phyloP scores from a whole-genome alignment of 495 filamentous ascomycete genomes.

The Penicillium canariense region DNA sequence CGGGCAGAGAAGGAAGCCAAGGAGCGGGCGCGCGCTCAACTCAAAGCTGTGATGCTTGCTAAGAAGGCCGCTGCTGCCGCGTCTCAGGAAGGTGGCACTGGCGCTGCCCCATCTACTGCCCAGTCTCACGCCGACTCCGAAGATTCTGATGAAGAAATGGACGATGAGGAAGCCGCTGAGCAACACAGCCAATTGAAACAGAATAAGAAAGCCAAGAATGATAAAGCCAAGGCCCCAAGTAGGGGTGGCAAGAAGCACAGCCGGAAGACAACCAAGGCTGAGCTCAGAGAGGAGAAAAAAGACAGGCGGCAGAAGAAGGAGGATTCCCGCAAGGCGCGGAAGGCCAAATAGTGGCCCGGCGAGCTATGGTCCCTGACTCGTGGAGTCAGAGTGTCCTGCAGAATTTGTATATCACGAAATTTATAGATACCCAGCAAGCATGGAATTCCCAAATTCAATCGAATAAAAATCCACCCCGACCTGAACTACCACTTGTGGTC shows the following conservation, averaged over 20 bases:
- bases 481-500: too few species aligned
- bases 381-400: not conserved
- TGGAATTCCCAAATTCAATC: not conserved
- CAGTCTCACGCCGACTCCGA: conserved; percentile 27
- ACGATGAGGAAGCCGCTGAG: conserved; percentile 3
- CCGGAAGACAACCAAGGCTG: conserved; percentile 31
- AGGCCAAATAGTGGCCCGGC: conserved; percentile 6
- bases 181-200: conserved; percentile 10
- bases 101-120: conserved; percentile 19
- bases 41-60: conserved; percentile 47
- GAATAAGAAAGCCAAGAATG: conserved; percentile 23
- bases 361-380: not conserved
- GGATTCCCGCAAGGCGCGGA: conserved; percentile 30
- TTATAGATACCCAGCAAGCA: not conserved
- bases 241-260: conserved; percentile 21
- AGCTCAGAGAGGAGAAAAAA: conserved; percentile 30
- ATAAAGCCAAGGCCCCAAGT: conserved; percentile 16
- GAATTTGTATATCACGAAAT: not conserved
- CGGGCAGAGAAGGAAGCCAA: conserved; percentile 52
- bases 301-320: conserved; percentile 42
- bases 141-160: conserved; percentile 23
- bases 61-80: conserved; percentile 28
- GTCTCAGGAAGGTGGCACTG: conserved; percentile 18
- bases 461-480: not conserved
- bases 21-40: conserved; percentile 49